Conservation (phyloP, 345 rosid species). For the Sisymbrium irio region DNA sequence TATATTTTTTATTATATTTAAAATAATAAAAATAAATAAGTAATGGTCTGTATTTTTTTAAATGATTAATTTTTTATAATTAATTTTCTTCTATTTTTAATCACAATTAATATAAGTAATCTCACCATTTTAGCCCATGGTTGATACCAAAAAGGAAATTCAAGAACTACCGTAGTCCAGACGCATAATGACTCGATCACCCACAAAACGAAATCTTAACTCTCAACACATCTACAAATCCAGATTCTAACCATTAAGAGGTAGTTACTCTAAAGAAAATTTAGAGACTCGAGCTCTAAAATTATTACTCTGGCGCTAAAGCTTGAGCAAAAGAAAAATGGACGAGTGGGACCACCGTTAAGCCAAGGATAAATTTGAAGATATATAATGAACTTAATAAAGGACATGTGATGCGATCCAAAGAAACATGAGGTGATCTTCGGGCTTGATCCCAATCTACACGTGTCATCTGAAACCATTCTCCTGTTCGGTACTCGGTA, state of each 20-base stretch:
- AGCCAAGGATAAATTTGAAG: not conserved
- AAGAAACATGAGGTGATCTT: not conserved
- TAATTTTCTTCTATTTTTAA: too few species aligned
- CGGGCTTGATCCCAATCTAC: not conserved
- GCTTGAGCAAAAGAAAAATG: not conserved
- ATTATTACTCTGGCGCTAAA: not conserved
- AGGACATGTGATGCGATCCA: not conserved
- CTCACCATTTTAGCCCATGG: not conserved
- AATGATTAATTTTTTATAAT: too few species aligned
- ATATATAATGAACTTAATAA: not conserved
- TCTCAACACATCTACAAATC: not conserved
- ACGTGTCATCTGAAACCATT: slow-evolving; percentile 15
- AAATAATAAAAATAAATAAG: too few species aligned
- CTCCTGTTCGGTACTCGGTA: not conserved
- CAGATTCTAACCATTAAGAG: not conserved
- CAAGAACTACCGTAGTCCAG: not conserved
- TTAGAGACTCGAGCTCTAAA: not conserved
- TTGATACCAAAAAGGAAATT: not conserved
- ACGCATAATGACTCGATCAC: not conserved
- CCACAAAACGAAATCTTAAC: not conserved
- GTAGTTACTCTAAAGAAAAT: not conserved
- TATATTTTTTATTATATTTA: too few species aligned
- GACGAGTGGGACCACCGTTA: not conserved
- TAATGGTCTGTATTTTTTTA: too few species aligned
- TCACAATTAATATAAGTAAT: too few species aligned